Evolutionary conservation across 2,329 filamentous ascomycete species (phyloP).

Genomic region (Xylaria arbuscula): DNA sequence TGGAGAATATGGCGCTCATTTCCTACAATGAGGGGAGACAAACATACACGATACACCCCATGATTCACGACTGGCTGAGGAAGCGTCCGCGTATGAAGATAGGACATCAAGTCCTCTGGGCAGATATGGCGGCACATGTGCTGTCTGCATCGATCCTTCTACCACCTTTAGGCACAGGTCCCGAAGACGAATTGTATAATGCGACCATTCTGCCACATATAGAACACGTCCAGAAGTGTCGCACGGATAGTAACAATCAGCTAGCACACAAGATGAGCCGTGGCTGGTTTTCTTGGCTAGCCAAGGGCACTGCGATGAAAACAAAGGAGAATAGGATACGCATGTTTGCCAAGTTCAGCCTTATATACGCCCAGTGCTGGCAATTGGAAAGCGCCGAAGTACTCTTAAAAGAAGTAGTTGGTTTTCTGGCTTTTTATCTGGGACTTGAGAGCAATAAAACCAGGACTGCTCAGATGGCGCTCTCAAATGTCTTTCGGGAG

Average conservation of each 20-base stretch:
- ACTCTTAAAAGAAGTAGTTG: conserved; percentile 8
- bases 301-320: background rate
- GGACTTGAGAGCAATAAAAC: background rate
- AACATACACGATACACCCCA: conserved; percentile 3
- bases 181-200: conserved; percentile 13
- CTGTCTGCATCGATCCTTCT: conserved; percentile 23
- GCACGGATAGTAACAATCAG: background rate
- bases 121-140: conserved; percentile 20
- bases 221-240: conserved; percentile 15
- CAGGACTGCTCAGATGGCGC: conserved; percentile 8
- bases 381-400: background rate
- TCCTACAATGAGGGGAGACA: background rate
- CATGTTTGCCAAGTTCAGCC: conserved; percentile 25
- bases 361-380: conserved; percentile 24
- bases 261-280: background rate
- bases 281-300: background rate
- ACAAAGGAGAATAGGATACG: background rate
- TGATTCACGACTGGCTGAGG: conserved; percentile 21
- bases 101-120: conserved; percentile 20
- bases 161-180: conserved; percentile 2
- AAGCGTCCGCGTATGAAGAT: conserved; percentile 24
- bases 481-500: conserved; percentile 10
- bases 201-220: conserved; percentile 10
- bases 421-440: background rate
- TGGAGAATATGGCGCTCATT: background rate